A percentile compares a stretch with the other conserved stretches of the same genome.
Evolutionary conservation across 257 asterid species (phyloP).

Genomic region (Thymus mandschuricus): DNA sequence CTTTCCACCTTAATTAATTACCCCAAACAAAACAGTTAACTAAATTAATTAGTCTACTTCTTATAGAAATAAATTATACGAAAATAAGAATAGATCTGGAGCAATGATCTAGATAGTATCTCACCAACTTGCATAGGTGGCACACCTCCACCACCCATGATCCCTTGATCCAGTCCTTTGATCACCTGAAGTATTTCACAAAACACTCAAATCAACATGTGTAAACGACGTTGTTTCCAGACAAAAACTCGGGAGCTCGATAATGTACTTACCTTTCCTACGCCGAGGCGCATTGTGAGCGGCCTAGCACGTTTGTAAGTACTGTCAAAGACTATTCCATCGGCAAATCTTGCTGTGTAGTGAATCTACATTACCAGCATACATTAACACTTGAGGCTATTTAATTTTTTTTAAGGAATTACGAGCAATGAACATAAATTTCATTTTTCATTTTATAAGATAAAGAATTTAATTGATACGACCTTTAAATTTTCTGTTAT

Average conservation of each 20-base stretch:
- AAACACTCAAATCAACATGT: too few relatives aligned
- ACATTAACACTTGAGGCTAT: neutral
- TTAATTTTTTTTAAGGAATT: too few relatives aligned
- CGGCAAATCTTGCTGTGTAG: slow-evolving; percentile 89
- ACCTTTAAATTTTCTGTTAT: too few relatives aligned
- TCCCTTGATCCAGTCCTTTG: slow-evolving; percentile 91
- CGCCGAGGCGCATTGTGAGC: slow-evolving; percentile 89
- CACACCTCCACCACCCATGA: slow-evolving; percentile 90
- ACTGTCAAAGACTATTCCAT: slow-evolving; percentile 84
- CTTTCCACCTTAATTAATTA: slow-evolving; percentile 58
- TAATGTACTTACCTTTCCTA: slow-evolving; percentile 61
- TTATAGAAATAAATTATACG: too few relatives aligned
- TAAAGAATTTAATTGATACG: too few relatives aligned
- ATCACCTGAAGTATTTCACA: slow-evolving; percentile 50
- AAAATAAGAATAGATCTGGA: neutral
- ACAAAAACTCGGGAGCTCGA: too few relatives aligned
- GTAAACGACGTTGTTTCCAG: neutral
- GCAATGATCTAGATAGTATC: neutral
- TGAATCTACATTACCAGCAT: slow-evolving; percentile 55
- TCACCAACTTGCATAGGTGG: slow-evolving; percentile 90
- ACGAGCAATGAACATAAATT: too few relatives aligned
- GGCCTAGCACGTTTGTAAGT: slow-evolving; percentile 83
- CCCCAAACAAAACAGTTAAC: too few relatives aligned
- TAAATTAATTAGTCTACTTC: too few relatives aligned
- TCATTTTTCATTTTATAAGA: too few relatives aligned